phyloP scores from a whole-genome alignment of 768 basidiomycete species.

The Tylopilus plumbeoviolaceoides region DNA sequence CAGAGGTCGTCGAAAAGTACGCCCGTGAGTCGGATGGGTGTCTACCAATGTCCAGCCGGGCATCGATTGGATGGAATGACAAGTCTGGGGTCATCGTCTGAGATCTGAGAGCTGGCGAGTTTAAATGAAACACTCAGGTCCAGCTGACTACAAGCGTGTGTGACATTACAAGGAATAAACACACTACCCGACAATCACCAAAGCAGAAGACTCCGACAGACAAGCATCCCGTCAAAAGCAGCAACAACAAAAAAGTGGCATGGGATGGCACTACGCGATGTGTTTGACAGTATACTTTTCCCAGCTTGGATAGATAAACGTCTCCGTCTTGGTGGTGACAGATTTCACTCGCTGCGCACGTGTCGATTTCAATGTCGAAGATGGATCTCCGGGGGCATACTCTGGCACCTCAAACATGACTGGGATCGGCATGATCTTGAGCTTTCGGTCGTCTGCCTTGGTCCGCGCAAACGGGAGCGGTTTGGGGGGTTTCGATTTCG shows the following conservation, averaged over 20 bases:
- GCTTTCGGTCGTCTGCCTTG: constrained; percentile 46
- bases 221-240: not conserved
- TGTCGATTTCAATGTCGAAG: constrained; percentile 27
- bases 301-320: constrained; percentile 58
- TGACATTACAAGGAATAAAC: not conserved
- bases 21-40: constrained; percentile 2
- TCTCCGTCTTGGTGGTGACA: constrained; percentile 38
- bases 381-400: constrained; percentile 16
- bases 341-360: constrained; percentile 25
- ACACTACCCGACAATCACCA: not conserved
- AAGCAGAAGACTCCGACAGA: not conserved
- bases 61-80: not conserved
- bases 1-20: constrained; percentile 33
- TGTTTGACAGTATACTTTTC: constrained; percentile 56
- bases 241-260: not conserved
- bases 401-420: constrained; percentile 37
- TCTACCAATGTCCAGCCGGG: constrained; percentile 7
- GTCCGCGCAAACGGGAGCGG: constrained; percentile 52
- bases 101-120: not conserved
- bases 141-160: not conserved
- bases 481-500: constrained; percentile 40
- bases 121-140: not conserved
- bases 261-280: constrained; percentile 11
- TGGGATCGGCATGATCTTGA: constrained; percentile 50
- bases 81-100: not conserved